Evolutionary conservation across 306 rosid genomes (phyloP), one percentile per base, ranked within the genome.

Genomic region (Dryas octopetala): DNA sequence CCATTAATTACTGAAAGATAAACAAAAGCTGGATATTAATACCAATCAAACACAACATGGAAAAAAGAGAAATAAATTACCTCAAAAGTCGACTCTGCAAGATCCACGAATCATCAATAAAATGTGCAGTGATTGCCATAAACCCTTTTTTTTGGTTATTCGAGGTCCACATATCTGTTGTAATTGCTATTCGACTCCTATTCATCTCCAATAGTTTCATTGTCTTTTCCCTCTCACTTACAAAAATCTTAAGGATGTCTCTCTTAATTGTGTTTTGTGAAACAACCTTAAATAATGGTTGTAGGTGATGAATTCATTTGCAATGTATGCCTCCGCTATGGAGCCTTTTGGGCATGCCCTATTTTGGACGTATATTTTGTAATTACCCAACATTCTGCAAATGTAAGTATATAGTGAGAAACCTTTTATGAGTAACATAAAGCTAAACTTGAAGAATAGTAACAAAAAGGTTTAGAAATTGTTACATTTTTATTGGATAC

Each of bases 231-330:
- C 6, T 9, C 4, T 75, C 63, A 51, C 9, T 13, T 2, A 59
- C 28, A 73, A 10, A 73, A 14, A 63, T 50, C 13, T 62, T 74
- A 2, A 60, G n/a, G 1, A 62, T 74, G 7, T 63, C 71, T 9
- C n/a, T 50, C 54, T 17, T 50, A 6, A 50, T 63, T 0, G 52
- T 63, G 15, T 51, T 74, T 19, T 45, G 7, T 0, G 62, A 48
- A 17, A 74, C 48, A 7, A 62, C 5, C 17, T 74, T 62, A 32
- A 38, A 74, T 8, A 41, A 41, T 1, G 17, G 75, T 32, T 49
- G 70, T 32, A 32, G 23, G 23, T 23, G 23, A 23, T 23, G 0
- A 0, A 23, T 23, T 23, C 0, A 23, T 23, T 23, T 23, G 23
- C 23, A 23, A 23, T 23, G 23, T 23, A 23, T 23, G 23, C 23